Conservation (phyloP, 2,329 filamentous ascomycete species). For the Zymoseptoria crescenta region DNA sequence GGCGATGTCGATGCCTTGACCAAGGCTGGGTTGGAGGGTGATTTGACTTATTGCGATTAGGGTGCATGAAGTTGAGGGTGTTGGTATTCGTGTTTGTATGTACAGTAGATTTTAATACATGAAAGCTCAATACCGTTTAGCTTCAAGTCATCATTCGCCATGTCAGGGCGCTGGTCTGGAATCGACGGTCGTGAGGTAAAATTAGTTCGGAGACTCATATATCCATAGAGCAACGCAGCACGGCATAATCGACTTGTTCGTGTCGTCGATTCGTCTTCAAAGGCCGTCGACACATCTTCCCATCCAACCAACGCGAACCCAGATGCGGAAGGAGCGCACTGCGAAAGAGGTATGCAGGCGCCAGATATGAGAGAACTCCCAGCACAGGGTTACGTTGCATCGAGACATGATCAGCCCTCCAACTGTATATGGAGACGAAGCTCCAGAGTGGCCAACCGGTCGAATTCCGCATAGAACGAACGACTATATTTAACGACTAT, state of each 20-base stretch:
- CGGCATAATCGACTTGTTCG: neutral
- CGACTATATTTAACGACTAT: too few relatives aligned
- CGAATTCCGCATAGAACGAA: too few relatives aligned
- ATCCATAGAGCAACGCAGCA: neutral
- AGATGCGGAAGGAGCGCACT: too few relatives aligned
- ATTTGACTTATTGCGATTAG: neutral
- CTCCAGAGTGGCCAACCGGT: too few relatives aligned
- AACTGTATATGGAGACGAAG: too few relatives aligned
- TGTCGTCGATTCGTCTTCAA: neutral
- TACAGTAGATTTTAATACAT: neutral
- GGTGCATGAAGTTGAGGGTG: neutral
- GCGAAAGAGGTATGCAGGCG: too few relatives aligned
- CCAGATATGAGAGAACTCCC: too few relatives aligned
- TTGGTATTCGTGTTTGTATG: neutral
- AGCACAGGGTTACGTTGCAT: too few relatives aligned
- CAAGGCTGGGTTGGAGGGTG: conserved; percentile 33
- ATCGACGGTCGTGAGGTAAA: neutral
- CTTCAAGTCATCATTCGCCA: neutral
- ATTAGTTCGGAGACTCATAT: neutral
- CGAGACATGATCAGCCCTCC: too few relatives aligned
- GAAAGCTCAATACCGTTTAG: neutral
- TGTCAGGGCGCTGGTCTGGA: neutral
- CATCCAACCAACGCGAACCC: too few relatives aligned
- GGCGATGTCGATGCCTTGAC: conserved; percentile 49
- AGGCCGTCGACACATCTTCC: neutral